Evolutionary conservation across 2,329 filamentous ascomycete genomes (phyloP), one percentile per base, ranked within the genome.

Genomic region (Macrophomina tecta): DNA sequence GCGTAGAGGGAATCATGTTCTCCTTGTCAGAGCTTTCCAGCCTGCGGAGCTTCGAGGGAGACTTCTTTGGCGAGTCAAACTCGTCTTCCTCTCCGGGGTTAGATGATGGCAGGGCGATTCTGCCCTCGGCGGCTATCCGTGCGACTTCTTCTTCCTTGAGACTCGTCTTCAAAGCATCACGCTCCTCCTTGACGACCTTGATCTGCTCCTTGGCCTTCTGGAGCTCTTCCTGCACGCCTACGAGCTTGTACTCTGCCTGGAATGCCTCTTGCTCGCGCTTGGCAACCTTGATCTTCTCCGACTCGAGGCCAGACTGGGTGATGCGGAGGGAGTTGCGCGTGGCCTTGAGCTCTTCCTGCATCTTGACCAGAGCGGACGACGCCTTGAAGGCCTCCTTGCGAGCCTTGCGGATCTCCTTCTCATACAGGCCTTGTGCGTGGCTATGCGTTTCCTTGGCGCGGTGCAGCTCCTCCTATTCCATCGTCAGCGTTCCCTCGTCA

Each of bases 311-410:
- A 60, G 88, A 84, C 69, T 91, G 86, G 30, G 82, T 79, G 7
- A 84, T 80, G 70, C 86, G 87, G 61, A 84, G 78, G n/a, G 81
- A 79, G 32, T 79, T 79, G 52, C 88, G 85, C 62, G 86, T 81
- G 0, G 86, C 80, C 75, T 92, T 92, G 69, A 91, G 83, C 72
- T 92, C 90, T 72, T 92, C 90, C 74, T 92, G 89, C n/a, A 90
- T 76, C 74, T 91, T 91, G 72, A 92, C 86, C 38, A 89, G 84
- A 11, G 82, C 78, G 2, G 89, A 91, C 71, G 91, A 89, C n/a
- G 87, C 85, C 74, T 91, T 92, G 83, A 91, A 92, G 2, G 88
- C 88, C 72, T 92, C 90, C 72, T 92, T 92, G 60, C 89, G 83
- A 9, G 87, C 85, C 66, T 87, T 84, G 65, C 90, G 85, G 51